A percentile compares a stretch with the other conserved stretches of the same genome.
These are phyloP conservation scores for Penicillium soppii DNA, from an alignment of 495 filamentous ascomycete genomes.

Conservation along the genomic window DNA sequence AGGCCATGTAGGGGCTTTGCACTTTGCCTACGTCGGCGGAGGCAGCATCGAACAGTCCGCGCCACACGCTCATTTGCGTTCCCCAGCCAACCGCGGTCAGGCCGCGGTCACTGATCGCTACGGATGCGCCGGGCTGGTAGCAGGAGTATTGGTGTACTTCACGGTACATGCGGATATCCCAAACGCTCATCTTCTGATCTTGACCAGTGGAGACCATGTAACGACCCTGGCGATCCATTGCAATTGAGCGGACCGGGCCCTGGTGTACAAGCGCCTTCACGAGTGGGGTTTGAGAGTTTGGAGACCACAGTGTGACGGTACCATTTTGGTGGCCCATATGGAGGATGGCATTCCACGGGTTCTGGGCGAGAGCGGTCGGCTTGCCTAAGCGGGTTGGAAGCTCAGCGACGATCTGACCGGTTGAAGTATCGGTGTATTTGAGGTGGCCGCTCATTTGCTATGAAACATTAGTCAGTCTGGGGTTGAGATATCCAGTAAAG, in stretches of 20 bases:
- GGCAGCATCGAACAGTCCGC: constrained; percentile 75
- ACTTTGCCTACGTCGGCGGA: constrained; percentile 71
- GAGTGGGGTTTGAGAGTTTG: constrained; percentile 79
- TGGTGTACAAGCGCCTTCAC: constrained; percentile 94
- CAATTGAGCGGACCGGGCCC: constrained; percentile 85
- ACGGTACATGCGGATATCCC: constrained; percentile 93
- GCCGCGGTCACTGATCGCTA: constrained; percentile 84
- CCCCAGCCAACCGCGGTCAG: constrained; percentile 91
- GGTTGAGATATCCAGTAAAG: background rate
- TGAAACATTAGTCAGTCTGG: constrained; percentile 1
- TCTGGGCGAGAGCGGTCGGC: constrained; percentile 81
- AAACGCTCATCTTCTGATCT: constrained; percentile 88
- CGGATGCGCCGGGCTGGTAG: constrained; percentile 75
- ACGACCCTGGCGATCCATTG: constrained; percentile 82
- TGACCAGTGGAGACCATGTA: constrained; percentile 97
- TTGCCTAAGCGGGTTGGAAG: constrained; percentile 78
- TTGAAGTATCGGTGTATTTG: constrained; percentile 95
- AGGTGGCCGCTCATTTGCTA: constrained; percentile 80
- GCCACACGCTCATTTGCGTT: constrained; percentile 85
- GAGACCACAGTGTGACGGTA: constrained; percentile 93
- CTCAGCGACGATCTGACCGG: constrained; percentile 81
- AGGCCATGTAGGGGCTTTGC: constrained; percentile 86
- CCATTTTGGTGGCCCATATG: constrained; percentile 94
- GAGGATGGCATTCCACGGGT: constrained; percentile 86
- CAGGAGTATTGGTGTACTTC: constrained; percentile 91